A percentile compares a stretch with the other conserved stretches of the same genome.
phyloP scores from a whole-genome alignment of 495 filamentous ascomycete species.

The Neurospora sp. region DNA sequence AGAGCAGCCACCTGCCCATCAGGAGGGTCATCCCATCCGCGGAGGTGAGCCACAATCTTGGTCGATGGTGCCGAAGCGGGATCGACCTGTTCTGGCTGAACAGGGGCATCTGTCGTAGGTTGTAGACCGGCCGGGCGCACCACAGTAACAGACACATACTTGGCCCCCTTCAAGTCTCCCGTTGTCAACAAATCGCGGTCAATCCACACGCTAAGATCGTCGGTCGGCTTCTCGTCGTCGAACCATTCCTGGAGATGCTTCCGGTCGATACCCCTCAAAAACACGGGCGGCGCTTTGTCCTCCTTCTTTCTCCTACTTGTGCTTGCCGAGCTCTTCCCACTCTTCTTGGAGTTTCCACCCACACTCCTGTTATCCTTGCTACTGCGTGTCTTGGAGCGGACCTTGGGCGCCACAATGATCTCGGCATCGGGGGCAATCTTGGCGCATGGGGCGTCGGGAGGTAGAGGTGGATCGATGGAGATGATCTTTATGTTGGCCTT shows the following conservation, averaged over 20 bases:
- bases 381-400: slow-evolving; percentile 35
- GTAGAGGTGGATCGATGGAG: slow-evolving; percentile 62
- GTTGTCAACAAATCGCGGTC: slow-evolving; percentile 62
- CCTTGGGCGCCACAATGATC: slow-evolving; percentile 92
- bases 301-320: slow-evolving; percentile 54
- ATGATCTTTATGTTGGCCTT: slow-evolving; percentile 84
- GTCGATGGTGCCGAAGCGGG: slow-evolving; percentile 48
- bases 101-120: slow-evolving; percentile 62
- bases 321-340: slow-evolving; percentile 63
- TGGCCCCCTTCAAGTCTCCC: slow-evolving; percentile 60
- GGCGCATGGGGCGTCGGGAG: slow-evolving; percentile 65
- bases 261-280: slow-evolving; percentile 69
- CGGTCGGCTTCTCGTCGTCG: slow-evolving; percentile 45
- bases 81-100: slow-evolving; percentile 53
- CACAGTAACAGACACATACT: slow-evolving; percentile 64
- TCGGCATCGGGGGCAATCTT: slow-evolving; percentile 91
- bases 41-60: slow-evolving; percentile 65
- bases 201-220: slow-evolving; percentile 72
- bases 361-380: slow-evolving; percentile 59
- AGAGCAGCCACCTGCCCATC: slow-evolving; percentile 67
- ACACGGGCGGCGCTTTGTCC: slow-evolving; percentile 53
- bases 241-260: slow-evolving; percentile 59
- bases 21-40: slow-evolving; percentile 78
- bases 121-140: slow-evolving; percentile 73
- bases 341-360: slow-evolving; percentile 54